Evolutionary conservation across 2,329 filamentous ascomycete genomes (phyloP), one percentile per base, ranked within the genome.

Genomic region (Aciculosporium take): DNA sequence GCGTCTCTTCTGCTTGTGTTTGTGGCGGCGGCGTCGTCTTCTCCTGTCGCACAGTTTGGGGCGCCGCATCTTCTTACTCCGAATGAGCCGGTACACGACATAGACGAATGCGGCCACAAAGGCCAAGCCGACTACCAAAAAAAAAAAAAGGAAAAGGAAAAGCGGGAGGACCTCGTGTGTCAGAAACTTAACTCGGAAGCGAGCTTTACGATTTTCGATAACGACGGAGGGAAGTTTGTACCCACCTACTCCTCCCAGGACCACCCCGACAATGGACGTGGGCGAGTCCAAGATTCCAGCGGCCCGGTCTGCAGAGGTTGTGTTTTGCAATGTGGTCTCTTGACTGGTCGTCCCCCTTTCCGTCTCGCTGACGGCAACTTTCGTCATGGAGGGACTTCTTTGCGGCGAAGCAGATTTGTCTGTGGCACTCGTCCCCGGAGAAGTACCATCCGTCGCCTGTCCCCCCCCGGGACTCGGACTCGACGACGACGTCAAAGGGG

Each of bases 201-300:
- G 30, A 31, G 17, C 6, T 12, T 21, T 21, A 24, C 3, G 8
- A 4, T 5, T n/a, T 37, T 13, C n/a, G 4, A 38, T 38, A n/a
- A n/a, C n/a, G 12, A 23, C 9, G 2, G 8, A 28, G 10, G 24
- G 13, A 24, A 25, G 9, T 32, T 15, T 32, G 12, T 28, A 47
- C 48, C 35, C n/a, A 50, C 48, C 45, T 17, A 46, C 15, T 17
- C 45, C 36, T 7, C 46, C 47, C 25, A 49, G 15, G 2, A 48
- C 35, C n/a, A 43, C 37, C n/a, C 42, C 42, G 3, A 41, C 39
- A 15, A 49, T 40, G 5, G 40, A 32, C 12, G 40, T 9, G 15
- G 34, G 40, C 1, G 40, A 42, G 32, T 17, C 21, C 28, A 13
- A 32, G 5, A 20, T 9, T 35, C 30, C 23, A n/a, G 30, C 25